These are phyloP conservation scores for Postia placenta DNA, from an alignment of 768 basidiomycete species.

Conservation along the genomic window DNA sequence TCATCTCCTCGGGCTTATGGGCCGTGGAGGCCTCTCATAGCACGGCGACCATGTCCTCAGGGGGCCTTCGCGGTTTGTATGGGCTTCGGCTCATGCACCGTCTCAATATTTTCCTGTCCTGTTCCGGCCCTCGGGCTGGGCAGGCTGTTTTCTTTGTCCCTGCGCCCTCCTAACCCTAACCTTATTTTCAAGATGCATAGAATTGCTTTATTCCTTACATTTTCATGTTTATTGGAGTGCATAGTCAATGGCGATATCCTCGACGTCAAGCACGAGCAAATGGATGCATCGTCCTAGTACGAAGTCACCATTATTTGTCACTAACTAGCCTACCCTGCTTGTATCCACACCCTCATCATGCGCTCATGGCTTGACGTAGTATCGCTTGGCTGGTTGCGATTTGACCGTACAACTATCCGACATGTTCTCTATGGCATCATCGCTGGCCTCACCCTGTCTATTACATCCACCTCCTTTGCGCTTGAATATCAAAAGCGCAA, in stretches of 20 bases:
- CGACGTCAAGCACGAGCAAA: no score
- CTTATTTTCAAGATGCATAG: conserved; percentile 13
- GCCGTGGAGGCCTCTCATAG: conserved; percentile 36
- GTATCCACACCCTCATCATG: no score
- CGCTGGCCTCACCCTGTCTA: conserved; percentile 70
- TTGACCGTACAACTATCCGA: conserved; percentile 20
- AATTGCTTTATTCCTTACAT: no score
- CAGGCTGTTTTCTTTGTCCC: conserved; percentile 34
- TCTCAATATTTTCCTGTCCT: conserved; percentile 42
- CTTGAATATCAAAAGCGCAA: conserved; percentile 47
- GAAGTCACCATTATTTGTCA: no score
- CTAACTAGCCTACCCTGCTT: no score
- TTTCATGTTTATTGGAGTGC: no score
- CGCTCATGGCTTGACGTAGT: background rate
- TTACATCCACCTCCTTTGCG: conserved; percentile 62
- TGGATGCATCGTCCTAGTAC: no score
- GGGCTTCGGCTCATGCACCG: conserved; percentile 39
- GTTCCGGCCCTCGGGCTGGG: conserved; percentile 48
- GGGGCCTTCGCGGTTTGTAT: conserved; percentile 41
- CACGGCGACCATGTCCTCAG: conserved; percentile 53
- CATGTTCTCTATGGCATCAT: conserved; percentile 49
- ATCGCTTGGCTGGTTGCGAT: no score
- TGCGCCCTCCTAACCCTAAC: conserved; percentile 24
- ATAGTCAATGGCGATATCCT: no score
- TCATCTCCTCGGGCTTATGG: conserved; percentile 31